Evolutionary conservation across 306 rosid species (phyloP), one percentile per base, ranked within the genome.

Genomic region (Rosa persica): DNA sequence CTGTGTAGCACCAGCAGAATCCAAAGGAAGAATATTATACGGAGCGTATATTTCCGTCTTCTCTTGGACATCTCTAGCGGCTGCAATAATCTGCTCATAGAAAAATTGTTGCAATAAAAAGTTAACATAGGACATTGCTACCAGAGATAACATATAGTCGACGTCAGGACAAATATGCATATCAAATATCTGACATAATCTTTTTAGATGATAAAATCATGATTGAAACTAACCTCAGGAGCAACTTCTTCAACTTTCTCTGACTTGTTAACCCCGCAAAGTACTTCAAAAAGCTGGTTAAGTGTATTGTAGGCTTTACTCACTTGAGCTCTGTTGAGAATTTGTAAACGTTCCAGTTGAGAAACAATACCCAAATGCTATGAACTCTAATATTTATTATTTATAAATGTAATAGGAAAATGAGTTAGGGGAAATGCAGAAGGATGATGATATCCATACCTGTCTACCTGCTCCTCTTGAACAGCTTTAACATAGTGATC

Each of bases 211-310:
- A n/a, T 75, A 23, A 49, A 85, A 66, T 54, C 47, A 38, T 22
- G 58, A 82, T 62, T 19, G 42, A 52, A 76, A 83, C 92, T 79
- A 58, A 92, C 98, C 97, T 94, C 98, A 12, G 98, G 98, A 80
- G 98, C 97, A 67, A 94, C 98, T 87, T 94, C 98, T 82, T 94
- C 98, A 49, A 90, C 97, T 83, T 94, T 92, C 89, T 92, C 98
- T 20, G 95, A 88, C 89, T 94, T 92, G 81, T 94, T 94, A 75
- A 94, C 98, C 1, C 95, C 98, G 65, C 98, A 94, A 64, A 92
- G 97, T 81, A 94, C 98, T 89, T 94, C 98, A 74, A 94, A 94
- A 74, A 92, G 98, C 77, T 92, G 97, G 51, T 96, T 96, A 5
- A 97, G 97, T 0, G 97, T 90, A 83, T 88, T 94, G 85, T 95